A percentile compares a stretch with the other conserved stretches of the same genome.
Conservation (phyloP, 2,329 filamentous ascomycete genomes). For the Whalleya microplaca region DNA sequence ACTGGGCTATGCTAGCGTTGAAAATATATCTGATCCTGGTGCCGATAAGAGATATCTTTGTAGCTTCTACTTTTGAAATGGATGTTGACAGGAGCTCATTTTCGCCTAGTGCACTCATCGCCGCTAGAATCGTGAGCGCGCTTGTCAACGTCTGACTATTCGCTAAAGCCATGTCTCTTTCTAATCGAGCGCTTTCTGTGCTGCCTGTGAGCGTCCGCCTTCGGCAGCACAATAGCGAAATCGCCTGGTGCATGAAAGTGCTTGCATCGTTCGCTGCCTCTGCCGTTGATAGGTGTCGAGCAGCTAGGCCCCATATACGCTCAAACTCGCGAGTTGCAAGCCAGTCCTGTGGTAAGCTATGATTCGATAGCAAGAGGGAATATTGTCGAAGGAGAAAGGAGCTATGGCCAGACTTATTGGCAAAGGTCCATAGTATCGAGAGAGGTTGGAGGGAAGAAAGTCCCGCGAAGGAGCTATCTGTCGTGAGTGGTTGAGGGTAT, state of each 20-base stretch:
- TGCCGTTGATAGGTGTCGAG: slow-evolving; percentile 41
- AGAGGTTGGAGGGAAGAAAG: slow-evolving; percentile 37
- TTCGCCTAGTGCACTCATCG: slow-evolving; percentile 35
- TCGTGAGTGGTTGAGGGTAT: slow-evolving; percentile 41
- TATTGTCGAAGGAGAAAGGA: slow-evolving; percentile 44
- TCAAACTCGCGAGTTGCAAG: slow-evolving; percentile 47
- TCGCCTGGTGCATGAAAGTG: slow-evolving; percentile 40
- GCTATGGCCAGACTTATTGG: slow-evolving; percentile 34
- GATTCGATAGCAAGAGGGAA: slow-evolving; percentile 39
- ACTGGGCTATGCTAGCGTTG: slow-evolving; percentile 32
- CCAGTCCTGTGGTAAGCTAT: slow-evolving; percentile 47
- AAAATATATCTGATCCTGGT: slow-evolving; percentile 35
- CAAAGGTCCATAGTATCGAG: slow-evolving; percentile 40
- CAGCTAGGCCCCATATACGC: slow-evolving; percentile 45
- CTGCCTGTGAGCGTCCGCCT: slow-evolving; percentile 16
- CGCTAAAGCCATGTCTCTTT: slow-evolving; percentile 27
- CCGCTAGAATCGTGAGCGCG: slow-evolving; percentile 44
- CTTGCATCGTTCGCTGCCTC: slow-evolving; percentile 39
- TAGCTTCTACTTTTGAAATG: slow-evolving; percentile 18
- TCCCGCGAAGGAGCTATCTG: slow-evolving; percentile 37
- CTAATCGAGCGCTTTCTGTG: slow-evolving; percentile 13
- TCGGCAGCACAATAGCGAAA: slow-evolving; percentile 38
- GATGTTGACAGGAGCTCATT: slow-evolving; percentile 20
- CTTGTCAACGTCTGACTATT: slow-evolving; percentile 46
- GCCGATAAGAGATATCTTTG: slow-evolving; percentile 27